These are phyloP conservation scores for Cercospora nicotianae DNA, from an alignment of 2,329 filamentous ascomycete species.

Conservation along the genomic window DNA sequence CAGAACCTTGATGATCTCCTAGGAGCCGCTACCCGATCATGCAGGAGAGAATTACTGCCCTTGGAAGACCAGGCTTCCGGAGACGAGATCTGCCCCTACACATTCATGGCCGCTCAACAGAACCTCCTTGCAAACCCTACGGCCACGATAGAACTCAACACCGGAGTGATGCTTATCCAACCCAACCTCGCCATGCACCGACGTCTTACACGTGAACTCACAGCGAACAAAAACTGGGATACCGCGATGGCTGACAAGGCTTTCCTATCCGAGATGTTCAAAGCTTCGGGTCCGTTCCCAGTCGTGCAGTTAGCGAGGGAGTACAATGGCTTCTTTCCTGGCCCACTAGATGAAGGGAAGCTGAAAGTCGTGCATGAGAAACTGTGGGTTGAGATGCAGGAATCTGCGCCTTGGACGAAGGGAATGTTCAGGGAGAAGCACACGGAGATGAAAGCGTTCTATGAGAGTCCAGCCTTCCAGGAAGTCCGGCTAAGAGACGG, in stretches of 20 bases:
- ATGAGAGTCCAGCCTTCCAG: slow-evolving; percentile 21
- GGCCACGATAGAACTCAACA: slow-evolving; percentile 21
- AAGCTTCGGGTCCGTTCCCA: slow-evolving; percentile 21
- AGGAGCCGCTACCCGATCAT: slow-evolving; percentile 17
- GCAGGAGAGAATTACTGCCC: slow-evolving; percentile 22
- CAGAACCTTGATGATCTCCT: slow-evolving; percentile 27
- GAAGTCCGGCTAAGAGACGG: slow-evolving; percentile 12
- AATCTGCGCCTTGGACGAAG: slow-evolving; percentile 17
- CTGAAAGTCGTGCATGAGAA: slow-evolving; percentile 29
- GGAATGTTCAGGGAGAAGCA: slow-evolving; percentile 22
- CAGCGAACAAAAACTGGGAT: slow-evolving; percentile 22
- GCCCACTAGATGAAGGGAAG: slow-evolving; percentile 12
- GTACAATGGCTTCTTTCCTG: slow-evolving; percentile 27
- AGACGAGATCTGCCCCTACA: slow-evolving; percentile 23
- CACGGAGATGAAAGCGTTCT: slow-evolving; percentile 21
- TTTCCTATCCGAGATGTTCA: slow-evolving; percentile 23
- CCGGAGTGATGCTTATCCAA: slow-evolving; percentile 24
- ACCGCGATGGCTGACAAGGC: slow-evolving; percentile 25
- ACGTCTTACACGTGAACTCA: slow-evolving; percentile 20
- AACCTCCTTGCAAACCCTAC: slow-evolving; percentile 16
- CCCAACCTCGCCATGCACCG: slow-evolving; percentile 27
- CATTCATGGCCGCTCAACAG: slow-evolving; percentile 18
- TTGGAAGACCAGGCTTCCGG: slow-evolving; percentile 21
- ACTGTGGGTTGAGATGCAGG: slow-evolving; percentile 18
- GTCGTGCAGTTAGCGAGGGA: slow-evolving; percentile 13